A percentile compares a stretch with the other conserved stretches of the same genome.
Evolutionary conservation across 768 basidiomycete species (phyloP).

Genomic region (Hericium erinaceus): DNA sequence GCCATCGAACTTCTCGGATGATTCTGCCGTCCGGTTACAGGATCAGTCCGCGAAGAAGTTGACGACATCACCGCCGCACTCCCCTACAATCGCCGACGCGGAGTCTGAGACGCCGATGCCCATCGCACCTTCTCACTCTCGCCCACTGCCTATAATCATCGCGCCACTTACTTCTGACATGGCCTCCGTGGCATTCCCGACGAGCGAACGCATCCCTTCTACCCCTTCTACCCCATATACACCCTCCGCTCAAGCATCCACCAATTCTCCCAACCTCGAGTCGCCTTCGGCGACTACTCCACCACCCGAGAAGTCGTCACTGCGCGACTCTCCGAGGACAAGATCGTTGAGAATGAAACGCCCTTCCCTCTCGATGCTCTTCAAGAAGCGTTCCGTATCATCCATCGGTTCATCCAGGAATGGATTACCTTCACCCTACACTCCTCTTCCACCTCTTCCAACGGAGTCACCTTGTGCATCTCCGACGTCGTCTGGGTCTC

Average conservation of each 20-base stretch:
- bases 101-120: slow-evolving; percentile 21
- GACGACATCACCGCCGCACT: neutral
- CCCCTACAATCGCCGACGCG: slow-evolving; percentile 20
- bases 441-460: slow-evolving; percentile 23
- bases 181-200: slow-evolving; percentile 37
- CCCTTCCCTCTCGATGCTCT: neutral
- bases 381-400: slow-evolving; percentile 38
- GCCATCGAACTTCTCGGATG: slow-evolving; percentile 12
- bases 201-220: slow-evolving; percentile 18
- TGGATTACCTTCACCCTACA: slow-evolving; percentile 23
- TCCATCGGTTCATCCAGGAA: slow-evolving; percentile 25
- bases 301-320: slow-evolving; percentile 13
- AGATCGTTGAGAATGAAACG: slow-evolving; percentile 27
- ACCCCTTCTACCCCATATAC: slow-evolving; percentile 15
- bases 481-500: slow-evolving; percentile 17
- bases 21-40: slow-evolving; percentile 3
- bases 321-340: slow-evolving; percentile 17
- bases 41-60: neutral
- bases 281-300: slow-evolving; percentile 23
- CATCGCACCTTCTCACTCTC: slow-evolving; percentile 16
- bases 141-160: slow-evolving; percentile 15
- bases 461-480: neutral
- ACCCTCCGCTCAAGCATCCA: slow-evolving; percentile 28
- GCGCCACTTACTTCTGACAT: slow-evolving; percentile 8
- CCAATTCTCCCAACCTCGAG: slow-evolving; percentile 24